These are phyloP conservation scores for Phallus indusiatus DNA, from an alignment of 768 basidiomycete genomes.

Conservation along the genomic window DNA sequence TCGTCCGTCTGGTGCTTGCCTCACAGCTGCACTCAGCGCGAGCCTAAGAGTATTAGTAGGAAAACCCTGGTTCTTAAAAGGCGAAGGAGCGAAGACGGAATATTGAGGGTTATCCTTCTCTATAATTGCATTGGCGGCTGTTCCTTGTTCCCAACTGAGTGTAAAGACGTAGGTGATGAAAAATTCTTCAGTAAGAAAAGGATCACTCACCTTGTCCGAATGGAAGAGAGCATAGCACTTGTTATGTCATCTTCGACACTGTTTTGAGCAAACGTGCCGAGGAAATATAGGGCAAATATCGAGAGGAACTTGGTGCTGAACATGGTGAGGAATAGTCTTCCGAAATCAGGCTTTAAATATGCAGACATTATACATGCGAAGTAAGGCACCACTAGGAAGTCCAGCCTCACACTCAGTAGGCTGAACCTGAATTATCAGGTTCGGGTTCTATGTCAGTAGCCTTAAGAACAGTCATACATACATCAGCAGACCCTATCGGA, in stretches of 20 bases:
- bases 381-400: no score
- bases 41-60: conserved; percentile 18
- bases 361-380: no score
- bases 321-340: no score
- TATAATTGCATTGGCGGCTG: conserved; percentile 18
- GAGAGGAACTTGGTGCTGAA: neutral
- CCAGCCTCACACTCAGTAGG: no score
- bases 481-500: no score
- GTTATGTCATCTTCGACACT: conserved; percentile 9
- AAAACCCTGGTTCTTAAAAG: conserved; percentile 14
- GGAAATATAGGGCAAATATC: neutral
- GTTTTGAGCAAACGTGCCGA: neutral
- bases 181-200: neutral
- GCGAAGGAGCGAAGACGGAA: conserved; percentile 17
- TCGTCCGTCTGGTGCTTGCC: conserved; percentile 21
- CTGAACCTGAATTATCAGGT: no score
- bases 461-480: no score
- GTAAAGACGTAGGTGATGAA: neutral
- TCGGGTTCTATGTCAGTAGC: no score
- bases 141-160: conserved; percentile 25
- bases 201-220: conserved; percentile 18
- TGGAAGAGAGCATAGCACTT: conserved; percentile 18
- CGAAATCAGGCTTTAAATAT: no score
- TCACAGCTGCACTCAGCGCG: conserved; percentile 19
- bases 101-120: conserved; percentile 20